Conservation (phyloP, 441 rosid genomes). For the Hura crepitans region DNA sequence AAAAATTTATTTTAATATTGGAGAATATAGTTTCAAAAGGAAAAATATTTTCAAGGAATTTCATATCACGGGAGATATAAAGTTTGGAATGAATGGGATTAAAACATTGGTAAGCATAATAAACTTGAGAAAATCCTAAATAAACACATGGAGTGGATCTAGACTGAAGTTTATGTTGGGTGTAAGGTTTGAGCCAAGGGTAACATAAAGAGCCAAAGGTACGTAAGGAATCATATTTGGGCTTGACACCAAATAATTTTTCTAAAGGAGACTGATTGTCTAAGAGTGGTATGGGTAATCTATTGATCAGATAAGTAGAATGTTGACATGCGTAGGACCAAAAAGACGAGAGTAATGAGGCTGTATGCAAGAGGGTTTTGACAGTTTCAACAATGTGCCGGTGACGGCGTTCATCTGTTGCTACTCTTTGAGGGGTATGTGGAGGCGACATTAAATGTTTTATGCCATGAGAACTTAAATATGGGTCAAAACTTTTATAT, state of each 20-base stretch:
- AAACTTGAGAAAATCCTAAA: neutral
- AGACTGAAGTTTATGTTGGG: neutral
- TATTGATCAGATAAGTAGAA: neutral
- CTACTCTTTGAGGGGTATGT: neutral
- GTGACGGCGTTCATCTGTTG: neutral
- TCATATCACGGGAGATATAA: neutral
- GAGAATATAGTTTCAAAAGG: neutral
- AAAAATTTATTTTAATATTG: neutral
- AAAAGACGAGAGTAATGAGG: neutral
- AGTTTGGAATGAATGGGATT: neutral
- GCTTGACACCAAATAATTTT: neutral
- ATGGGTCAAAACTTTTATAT: neutral
- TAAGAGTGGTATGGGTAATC: neutral
- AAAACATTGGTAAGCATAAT: neutral
- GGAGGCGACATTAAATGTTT: neutral
- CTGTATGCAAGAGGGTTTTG: neutral
- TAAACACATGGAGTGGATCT: neutral
- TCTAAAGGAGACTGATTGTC: neutral
- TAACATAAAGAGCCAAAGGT: neutral
- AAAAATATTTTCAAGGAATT: neutral
- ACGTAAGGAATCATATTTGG: neutral
- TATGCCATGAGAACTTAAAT: neutral
- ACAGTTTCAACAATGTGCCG: neutral
- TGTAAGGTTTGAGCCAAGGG: conserved; percentile 3
- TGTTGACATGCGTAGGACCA: neutral